Evolutionary conservation across 306 rosid genomes (phyloP).

Genomic region (Canavalia ensiformis): DNA sequence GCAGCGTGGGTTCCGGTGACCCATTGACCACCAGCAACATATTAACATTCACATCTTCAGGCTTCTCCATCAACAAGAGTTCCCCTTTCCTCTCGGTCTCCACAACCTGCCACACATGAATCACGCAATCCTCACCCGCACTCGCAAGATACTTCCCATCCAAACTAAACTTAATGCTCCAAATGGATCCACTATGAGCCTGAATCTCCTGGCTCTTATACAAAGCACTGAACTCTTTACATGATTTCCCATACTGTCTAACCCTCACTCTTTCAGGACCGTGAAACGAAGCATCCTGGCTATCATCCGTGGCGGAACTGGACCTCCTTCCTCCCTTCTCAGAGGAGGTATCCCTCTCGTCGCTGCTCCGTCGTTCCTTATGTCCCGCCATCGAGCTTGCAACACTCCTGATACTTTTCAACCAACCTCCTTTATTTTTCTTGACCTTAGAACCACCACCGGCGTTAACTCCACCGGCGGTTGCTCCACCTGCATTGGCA

Average conservation of each 20-base stretch:
- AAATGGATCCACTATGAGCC: constrained; percentile 90
- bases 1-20: constrained; percentile 68
- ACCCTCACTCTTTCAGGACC: constrained; percentile 92
- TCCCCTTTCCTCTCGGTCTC: constrained; percentile 91
- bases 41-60: constrained; percentile 70
- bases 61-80: constrained; percentile 70
- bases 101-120: constrained; percentile 95
- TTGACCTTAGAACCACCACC: constrained; percentile 63
- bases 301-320: constrained; percentile 96
- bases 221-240: constrained; percentile 78
- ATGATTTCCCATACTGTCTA: constrained; percentile 86
- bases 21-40: constrained; percentile 73
- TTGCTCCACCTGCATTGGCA: constrained; percentile 27
- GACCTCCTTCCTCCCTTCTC: constrained; percentile 96
- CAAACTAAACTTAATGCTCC: constrained; percentile 96
- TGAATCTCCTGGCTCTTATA: constrained; percentile 95
- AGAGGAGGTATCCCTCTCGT: constrained; percentile 90
- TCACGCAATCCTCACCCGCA: constrained; percentile 97
- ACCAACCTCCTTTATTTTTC: constrained; percentile 92
- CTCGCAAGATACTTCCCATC: constrained; percentile 96
- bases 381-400: constrained; percentile 73
- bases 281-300: constrained; percentile 86
- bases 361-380: constrained; percentile 85
- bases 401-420: constrained; percentile 79
- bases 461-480: constrained; percentile 48